These are phyloP conservation scores for Massarina eburnea DNA, from an alignment of 2,329 filamentous ascomycete genomes.

Conservation along the genomic window DNA sequence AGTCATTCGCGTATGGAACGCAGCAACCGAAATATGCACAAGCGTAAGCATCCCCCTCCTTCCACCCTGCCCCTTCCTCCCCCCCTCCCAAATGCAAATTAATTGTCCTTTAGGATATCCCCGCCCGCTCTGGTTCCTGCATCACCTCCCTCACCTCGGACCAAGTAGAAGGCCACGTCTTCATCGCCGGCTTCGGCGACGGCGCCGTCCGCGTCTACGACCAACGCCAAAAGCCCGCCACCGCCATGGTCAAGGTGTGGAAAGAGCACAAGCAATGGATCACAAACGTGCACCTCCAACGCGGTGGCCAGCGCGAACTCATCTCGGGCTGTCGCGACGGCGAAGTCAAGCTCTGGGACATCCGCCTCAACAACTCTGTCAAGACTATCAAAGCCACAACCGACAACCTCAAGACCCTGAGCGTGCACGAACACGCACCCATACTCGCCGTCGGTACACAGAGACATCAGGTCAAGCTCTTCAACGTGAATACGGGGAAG, in stretches of 20 bases:
- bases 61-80: constrained; percentile 5
- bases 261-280: constrained; percentile 96
- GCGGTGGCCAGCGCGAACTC: constrained; percentile 88
- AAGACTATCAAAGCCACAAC: constrained; percentile 73
- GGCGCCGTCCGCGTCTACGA: constrained; percentile 94
- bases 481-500: constrained; percentile 76
- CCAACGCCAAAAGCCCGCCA: constrained; percentile 77
- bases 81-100: constrained; percentile 9
- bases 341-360: constrained; percentile 94
- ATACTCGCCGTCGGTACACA: constrained; percentile 95
- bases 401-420: constrained; percentile 79
- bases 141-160: constrained; percentile 96
- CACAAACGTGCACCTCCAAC: constrained; percentile 94
- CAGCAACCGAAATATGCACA: constrained; percentile 86
- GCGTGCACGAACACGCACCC: constrained; percentile 92
- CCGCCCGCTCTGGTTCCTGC: constrained; percentile 89
- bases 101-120: constrained; percentile 66
- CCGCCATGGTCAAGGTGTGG: constrained; percentile 95
- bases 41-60: constrained; percentile 52
- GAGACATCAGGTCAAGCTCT: constrained; percentile 84
- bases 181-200: constrained; percentile 94
- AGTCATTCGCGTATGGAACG: constrained; percentile 95
- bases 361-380: constrained; percentile 79
- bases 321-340: constrained; percentile 89
- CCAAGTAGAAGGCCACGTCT: constrained; percentile 95